Evolutionary conservation across 2,329 filamentous ascomycete genomes (phyloP).

Genomic region (Aureobasidium sp.): DNA sequence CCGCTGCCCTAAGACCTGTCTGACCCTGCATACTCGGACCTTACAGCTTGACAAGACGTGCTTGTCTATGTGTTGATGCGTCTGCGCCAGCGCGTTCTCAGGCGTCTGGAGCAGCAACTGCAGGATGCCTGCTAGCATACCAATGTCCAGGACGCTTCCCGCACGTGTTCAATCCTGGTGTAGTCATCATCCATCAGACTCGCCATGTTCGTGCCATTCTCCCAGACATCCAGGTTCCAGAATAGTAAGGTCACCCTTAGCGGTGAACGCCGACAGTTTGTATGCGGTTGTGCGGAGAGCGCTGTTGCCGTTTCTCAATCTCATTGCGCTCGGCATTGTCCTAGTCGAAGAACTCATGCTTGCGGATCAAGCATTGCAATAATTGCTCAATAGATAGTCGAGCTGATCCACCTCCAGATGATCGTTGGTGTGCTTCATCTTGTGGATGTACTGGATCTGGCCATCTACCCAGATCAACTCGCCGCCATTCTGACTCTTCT

Average conservation of each 20-base stretch:
- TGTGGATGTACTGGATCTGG: conserved; percentile 28
- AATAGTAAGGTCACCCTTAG: not conserved
- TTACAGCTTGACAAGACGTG: not conserved
- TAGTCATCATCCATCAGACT: not conserved
- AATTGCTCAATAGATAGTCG: not conserved
- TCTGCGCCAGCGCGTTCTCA: not conserved
- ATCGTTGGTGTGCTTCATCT: conserved; percentile 30
- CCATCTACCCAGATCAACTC: conserved; percentile 33
- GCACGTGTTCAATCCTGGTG: not conserved
- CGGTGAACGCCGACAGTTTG: not conserved
- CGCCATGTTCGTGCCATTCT: not conserved
- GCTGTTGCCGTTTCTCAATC: not conserved
- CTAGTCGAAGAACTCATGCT: not conserved
- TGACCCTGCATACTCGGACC: not conserved
- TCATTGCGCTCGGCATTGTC: not conserved
- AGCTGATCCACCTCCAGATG: conserved; percentile 30
- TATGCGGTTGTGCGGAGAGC: not conserved
- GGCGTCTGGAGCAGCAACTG: not conserved
- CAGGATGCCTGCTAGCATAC: not conserved
- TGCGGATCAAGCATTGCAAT: not conserved
- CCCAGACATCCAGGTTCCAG: not conserved
- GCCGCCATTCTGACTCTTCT: conserved; percentile 27
- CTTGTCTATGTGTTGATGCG: not conserved
- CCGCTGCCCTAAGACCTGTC: not conserved
- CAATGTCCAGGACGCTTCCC: not conserved